phyloP scores from a whole-genome alignment of 495 filamentous ascomycete genomes.

The Penicillium longicatenatum region DNA sequence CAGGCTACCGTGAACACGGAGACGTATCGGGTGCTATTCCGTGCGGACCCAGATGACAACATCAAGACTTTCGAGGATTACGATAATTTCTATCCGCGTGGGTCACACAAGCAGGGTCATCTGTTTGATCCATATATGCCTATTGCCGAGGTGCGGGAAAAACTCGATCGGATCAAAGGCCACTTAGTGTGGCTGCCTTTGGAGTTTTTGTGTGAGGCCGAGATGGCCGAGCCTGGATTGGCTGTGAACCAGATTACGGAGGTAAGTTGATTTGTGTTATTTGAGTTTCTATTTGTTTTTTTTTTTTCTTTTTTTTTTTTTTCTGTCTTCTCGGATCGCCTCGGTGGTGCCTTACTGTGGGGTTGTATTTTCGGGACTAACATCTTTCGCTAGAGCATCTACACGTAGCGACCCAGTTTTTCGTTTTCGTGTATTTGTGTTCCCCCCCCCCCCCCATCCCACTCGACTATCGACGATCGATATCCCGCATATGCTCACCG shows the following conservation, averaged over 20 bases:
- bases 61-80: conserved; percentile 91
- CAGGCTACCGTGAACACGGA: conserved; percentile 78
- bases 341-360: background rate
- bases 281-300: background rate
- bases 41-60: conserved; percentile 87
- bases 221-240: conserved; percentile 89
- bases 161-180: conserved; percentile 78
- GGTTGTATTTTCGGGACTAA: background rate
- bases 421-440: background rate
- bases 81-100: conserved; percentile 68
- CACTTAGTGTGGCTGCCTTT: conserved; percentile 97
- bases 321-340: background rate
- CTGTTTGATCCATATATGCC: conserved; percentile 77
- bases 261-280: conserved; percentile 32
- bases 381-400: conserved; percentile 39
- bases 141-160: conserved; percentile 65
- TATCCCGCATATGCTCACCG: background rate
- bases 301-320: background rate
- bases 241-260: conserved; percentile 73
- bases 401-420: conserved; percentile 30
- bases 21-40: conserved; percentile 86
- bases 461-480: background rate
- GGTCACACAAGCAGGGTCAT: conserved; percentile 76
- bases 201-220: conserved; percentile 78
- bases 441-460: background rate